Base-by-base conservation (phyloP, 1,284 basidiomycete species). In the Moesziomyces aphidis region DNA sequence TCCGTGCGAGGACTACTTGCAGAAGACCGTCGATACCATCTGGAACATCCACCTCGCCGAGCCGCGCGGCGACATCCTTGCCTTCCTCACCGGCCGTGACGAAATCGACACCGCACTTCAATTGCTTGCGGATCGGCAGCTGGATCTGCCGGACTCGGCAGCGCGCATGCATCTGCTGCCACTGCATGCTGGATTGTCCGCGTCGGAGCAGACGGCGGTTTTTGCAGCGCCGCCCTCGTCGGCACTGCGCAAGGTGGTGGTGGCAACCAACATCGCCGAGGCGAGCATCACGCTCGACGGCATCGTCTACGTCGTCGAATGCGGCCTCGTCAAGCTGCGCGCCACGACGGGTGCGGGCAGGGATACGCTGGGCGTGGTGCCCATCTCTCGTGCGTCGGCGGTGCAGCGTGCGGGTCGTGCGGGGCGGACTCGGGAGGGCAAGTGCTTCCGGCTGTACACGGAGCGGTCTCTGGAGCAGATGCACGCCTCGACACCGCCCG, bases 201-300 rank as follows among this genome's bases (percentile, higher is more conserved):
- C 90, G 0, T 90, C 92, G 50, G 94, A 97, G 80, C 96, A 99
- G 79, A 87, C 92, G 28, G 88, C 88, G 55, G 91, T 95, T 11
- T 98, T 99, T 76, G 89, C 91, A 64, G 89, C 91, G 1, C 86
- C 93, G 19, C 90, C 91, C 21, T 86, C 88, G 39, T 91, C 92
- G 50, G 89, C 88, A 34, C 31, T 34, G 4, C 89, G 97, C 57
- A 99, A 99, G 85, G 90, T 97, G 54, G 91, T 99, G 53, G 89
- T 97, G 26, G 89, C 94, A 1, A 99, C 97, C 0, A 99, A 99
- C 83, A 95, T 98, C 54, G 96, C 97, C 19, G 97, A 99, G 86
- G 92, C 96, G 22, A 95, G 93, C 85, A 92, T 99, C 17, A 99
- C 96, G 0, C 97, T 99, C 62, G 94, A 97, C 52, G 94, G 94